Base-by-base conservation (phyloP, 345 rosid genomes). In the Excoecaria agallocha region DNA sequence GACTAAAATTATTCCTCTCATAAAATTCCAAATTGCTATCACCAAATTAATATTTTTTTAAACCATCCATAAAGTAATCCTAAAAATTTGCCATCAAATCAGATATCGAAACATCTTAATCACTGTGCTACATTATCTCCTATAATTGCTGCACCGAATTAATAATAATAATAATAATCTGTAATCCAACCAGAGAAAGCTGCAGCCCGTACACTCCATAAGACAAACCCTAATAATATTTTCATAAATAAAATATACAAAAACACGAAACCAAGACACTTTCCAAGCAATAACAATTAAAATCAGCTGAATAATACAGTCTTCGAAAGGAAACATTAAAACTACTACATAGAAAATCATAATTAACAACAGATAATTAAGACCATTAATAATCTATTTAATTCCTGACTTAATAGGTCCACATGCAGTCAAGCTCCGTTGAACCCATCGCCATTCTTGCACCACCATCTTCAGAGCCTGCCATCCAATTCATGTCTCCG, bases 391-490 rank as follows among this genome's bases (percentile, higher is more conserved):
- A 30, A 30, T 30, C 5, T 43, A 43, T 6, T 5, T 22, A 20
- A 55, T 55, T 5, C 3, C 10, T 20, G 20, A 30, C 56, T 75
- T 70, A 59, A 41, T 52, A 72, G 59, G 86, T 82, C 98, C 98
- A 92, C 85, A 91, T 73, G 82, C 87, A 88, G 51, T 93, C 98
- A 12, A 93, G 88, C 79, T 93, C 98, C 0, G 87, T 84, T 7
- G 85, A 69, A 65, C 88, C 83, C 70, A 82, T 65, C 46, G 76
- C 73, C 64, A 80, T 74, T 76, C 90, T 86, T 56, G 87, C 81
- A 22, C 78, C 83, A 16, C 66, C 64, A 15, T 81, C 87, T 8
- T 73, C 86, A 12, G 57, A 59, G 25, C 38, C 65, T 16, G 67
- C 43, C 69, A 76, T 84, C 89, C 86, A 87, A 67, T 25, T 84